Evolutionary conservation across 2,329 filamentous ascomycete species (phyloP).

Genomic region (Talaromyces piceae): DNA sequence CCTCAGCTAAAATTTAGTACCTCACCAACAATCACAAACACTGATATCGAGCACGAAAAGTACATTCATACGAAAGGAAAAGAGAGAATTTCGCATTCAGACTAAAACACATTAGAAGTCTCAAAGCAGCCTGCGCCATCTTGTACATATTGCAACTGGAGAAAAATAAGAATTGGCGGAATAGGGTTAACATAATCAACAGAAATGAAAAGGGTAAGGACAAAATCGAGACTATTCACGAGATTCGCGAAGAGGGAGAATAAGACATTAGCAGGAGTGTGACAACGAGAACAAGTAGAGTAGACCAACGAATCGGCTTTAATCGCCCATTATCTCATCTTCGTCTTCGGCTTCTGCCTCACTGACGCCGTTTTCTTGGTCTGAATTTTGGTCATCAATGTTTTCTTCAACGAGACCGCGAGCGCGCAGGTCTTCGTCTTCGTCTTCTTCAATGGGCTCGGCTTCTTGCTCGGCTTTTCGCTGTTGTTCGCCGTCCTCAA

Average conservation of each 20-base stretch:
- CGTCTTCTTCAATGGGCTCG: constrained; percentile 32
- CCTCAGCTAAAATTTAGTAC: neutral
- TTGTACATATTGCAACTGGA: neutral
- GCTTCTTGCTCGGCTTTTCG: constrained; percentile 19
- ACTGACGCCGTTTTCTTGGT: constrained; percentile 30
- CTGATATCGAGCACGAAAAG: neutral
- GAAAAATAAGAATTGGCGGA: too few relatives aligned
- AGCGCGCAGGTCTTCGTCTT: constrained; percentile 32
- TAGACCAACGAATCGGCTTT: too few relatives aligned
- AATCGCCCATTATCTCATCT: constrained; percentile 40
- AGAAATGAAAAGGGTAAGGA: neutral
- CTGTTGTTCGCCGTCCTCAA: constrained; percentile 34
- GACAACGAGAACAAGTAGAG: constrained; percentile 5
- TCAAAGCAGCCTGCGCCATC: constrained; percentile 2
- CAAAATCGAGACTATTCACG: too few relatives aligned
- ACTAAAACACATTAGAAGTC: neutral
- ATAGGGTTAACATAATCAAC: constrained; percentile 1
- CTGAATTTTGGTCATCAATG: constrained; percentile 7
- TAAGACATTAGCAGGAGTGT: neutral
- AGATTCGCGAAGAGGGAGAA: neutral
- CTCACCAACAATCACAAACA: neutral
- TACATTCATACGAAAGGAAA: neutral
- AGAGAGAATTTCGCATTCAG: neutral
- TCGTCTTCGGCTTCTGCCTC: constrained; percentile 19
- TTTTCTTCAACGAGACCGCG: constrained; percentile 29